Percentiles rank a stretch among this genome's conserved stretches.
Evolutionary conservation across 306 rosid genomes (phyloP).

Genomic region (Medicago lupulina): DNA sequence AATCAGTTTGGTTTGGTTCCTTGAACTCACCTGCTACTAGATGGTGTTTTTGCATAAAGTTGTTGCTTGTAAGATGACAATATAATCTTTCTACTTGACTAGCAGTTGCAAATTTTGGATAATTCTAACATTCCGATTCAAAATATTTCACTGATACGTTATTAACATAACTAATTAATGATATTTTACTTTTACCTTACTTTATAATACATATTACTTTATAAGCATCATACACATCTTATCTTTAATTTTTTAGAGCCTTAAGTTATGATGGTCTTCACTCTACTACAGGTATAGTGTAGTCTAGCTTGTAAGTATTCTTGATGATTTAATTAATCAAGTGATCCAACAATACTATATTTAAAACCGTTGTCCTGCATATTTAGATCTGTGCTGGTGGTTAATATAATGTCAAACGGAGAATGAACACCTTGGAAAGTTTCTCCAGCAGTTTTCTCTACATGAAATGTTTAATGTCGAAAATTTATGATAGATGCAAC

Average conservation of each 20-base stretch:
- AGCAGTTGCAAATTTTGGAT: not conserved
- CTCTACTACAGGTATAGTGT: constrained; percentile 2
- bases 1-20: constrained; percentile 34
- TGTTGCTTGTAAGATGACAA: not conserved
- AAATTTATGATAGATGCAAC: not conserved
- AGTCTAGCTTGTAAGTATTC: not conserved
- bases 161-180: not conserved
- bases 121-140: too few species aligned
- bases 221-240: too few species aligned
- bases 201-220: not conserved
- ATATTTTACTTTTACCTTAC: not conserved
- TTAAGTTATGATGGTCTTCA: constrained; percentile 34
- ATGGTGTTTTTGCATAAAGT: constrained; percentile 10
- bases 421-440: not conserved
- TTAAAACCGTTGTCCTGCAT: constrained; percentile 14
- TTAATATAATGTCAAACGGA: not conserved
- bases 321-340: constrained; percentile 27
- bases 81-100: not conserved
- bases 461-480: not conserved
- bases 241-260: not conserved
- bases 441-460: not conserved
- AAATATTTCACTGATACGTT: constrained; percentile 13
- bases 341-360: constrained; percentile 15
- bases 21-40: constrained; percentile 1
- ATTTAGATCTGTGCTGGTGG: not conserved